Base-by-base conservation (phyloP, 2,329 filamentous ascomycete genomes). In the Clonostachys chloroleuca region DNA sequence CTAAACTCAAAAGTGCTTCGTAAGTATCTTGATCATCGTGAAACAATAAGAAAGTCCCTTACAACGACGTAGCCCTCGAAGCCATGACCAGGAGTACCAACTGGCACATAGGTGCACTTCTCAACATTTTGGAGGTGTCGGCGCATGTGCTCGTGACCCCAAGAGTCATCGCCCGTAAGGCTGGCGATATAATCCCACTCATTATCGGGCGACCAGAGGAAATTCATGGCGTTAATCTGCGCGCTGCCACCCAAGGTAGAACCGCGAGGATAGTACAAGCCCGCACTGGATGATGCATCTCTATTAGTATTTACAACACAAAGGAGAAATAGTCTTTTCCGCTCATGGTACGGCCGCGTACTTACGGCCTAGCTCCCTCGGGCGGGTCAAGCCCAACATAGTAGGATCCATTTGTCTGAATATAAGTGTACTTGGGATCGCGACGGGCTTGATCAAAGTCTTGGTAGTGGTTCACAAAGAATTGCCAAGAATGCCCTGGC, bases 81-180 rank as follows among this genome's bases (percentile, higher is more conserved):
- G 6, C 75, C 77, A 52, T 79, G 76, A 4, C 73, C 74, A 8
- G 54, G 39, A 6, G 55, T 58, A 4, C 57, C 56, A n/a, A 54
- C 51, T 3, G 60, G 56, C 5, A 77, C 59, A 56, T 78, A 77
- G 4, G 61, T 54, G 59, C 68, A 68, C 49, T 67, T 65, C 58
- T 80, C 76, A 33, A 80, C 54, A 48, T 67, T 69, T 40, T 62
- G 52, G 41, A 72, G 75, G 56, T 77, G 75, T 44, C 68, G 57
- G 42, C 74, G 64, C 74, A 80, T 78, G 35, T 74, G 72, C 5
- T 64, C 61, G 0, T 75, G 62, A 0, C 62, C 56, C 76, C 77
- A 80, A 0, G 73, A 72, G 2, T 58, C 51, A 49, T 81, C 77
- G 5, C 74, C 73, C 8, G 76, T 80, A 18, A 80, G 54, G 12